phyloP scores from a whole-genome alignment of 768 basidiomycete genomes.

The Pleurotus ostreatus region DNA sequence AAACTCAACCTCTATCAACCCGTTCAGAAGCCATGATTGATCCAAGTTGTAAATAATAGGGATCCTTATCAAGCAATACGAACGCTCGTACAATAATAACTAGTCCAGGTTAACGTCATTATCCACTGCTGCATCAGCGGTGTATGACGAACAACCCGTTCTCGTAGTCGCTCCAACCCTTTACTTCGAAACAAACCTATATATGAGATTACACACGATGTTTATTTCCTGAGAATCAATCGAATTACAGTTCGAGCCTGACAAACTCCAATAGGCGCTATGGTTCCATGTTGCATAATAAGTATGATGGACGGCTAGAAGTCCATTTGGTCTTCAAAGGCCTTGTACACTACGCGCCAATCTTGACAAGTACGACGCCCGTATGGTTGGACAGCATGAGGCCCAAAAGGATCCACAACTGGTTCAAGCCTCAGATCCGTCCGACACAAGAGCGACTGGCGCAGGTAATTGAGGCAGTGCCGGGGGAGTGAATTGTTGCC shows the following conservation, averaged over 20 bases:
- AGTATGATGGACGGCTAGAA: too few relatives aligned
- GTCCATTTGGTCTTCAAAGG: background rate
- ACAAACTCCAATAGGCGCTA: too few relatives aligned
- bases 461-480: conserved; percentile 31
- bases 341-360: conserved; percentile 2
- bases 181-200: too few relatives aligned
- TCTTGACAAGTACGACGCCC: conserved; percentile 4
- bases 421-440: conserved; percentile 19
- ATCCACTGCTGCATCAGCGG: too few relatives aligned
- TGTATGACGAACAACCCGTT: too few relatives aligned
- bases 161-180: too few relatives aligned
- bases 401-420: conserved; percentile 6
- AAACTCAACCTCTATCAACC: background rate
- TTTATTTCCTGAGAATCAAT: too few relatives aligned
- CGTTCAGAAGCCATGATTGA: background rate
- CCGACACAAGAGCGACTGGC: conserved; percentile 26
- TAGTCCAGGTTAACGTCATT: too few relatives aligned
- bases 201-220: too few relatives aligned
- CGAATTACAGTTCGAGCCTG: too few relatives aligned
- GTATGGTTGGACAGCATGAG: conserved; percentile 5
- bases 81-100: background rate
- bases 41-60: conserved; percentile 1
- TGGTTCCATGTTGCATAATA: too few relatives aligned
- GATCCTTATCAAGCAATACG: conserved; percentile 4
- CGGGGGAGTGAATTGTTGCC: conserved; percentile 5